Conservation (phyloP, 176 grass and related monocot species). For the Poa annua region DNA sequence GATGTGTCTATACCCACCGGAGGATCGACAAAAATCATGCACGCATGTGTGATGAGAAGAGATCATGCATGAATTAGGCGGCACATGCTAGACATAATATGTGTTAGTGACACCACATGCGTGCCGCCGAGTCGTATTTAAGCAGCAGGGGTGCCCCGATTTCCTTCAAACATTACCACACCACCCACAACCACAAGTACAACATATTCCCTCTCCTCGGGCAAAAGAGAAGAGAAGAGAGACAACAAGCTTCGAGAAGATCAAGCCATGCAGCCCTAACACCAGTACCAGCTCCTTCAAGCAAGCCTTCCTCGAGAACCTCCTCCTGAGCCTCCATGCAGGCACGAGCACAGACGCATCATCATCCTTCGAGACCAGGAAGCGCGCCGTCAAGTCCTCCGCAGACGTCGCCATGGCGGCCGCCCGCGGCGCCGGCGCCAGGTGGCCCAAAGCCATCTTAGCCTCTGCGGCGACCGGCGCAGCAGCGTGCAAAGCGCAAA, state of each 20-base stretch:
- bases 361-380: constrained; percentile 27
- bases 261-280: background rate
- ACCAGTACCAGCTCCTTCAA: constrained; percentile 37
- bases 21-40: no score
- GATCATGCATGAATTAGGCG: no score
- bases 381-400: constrained; percentile 56
- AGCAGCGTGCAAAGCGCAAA: background rate
- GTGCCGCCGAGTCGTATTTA: background rate
- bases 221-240: no score
- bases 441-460: constrained; percentile 47
- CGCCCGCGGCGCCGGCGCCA: constrained; percentile 23
- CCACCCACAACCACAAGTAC: no score
- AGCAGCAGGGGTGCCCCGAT: background rate
- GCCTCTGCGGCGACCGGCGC: background rate
- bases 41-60: no score
- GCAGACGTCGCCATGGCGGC: constrained; percentile 69
- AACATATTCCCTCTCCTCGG: background rate
- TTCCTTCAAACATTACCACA: no score
- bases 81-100: no score
- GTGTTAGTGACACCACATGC: background rate
- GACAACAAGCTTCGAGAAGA: no score
- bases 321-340: constrained; percentile 51
- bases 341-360: background rate
- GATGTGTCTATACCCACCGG: no score
- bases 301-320: constrained; percentile 46